Evolutionary conservation across 495 filamentous ascomycete genomes (phyloP).

Genomic region (Aspergillus coremiiformis): DNA sequence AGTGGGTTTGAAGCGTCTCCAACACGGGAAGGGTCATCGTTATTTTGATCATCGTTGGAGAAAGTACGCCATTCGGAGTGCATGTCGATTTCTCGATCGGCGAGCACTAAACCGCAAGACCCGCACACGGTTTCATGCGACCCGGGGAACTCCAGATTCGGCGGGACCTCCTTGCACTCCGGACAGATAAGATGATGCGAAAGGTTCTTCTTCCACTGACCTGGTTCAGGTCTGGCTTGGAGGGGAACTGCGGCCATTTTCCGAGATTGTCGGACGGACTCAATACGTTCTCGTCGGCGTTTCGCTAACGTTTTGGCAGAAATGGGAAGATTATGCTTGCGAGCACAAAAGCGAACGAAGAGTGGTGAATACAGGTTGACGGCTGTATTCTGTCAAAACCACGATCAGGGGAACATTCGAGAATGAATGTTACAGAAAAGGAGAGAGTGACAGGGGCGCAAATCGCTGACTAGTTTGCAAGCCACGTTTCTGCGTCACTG

Average conservation of each 20-base stretch:
- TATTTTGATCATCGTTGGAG: constrained; percentile 91
- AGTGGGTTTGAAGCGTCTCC: constrained; percentile 84
- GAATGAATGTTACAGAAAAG: constrained; percentile 3
- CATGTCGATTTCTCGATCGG: constrained; percentile 85
- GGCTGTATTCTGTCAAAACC: constrained; percentile 24
- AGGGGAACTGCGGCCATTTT: constrained; percentile 36
- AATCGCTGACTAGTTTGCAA: constrained; percentile 16
- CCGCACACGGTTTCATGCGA: constrained; percentile 88
- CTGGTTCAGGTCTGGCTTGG: constrained; percentile 19
- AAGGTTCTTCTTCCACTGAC: constrained; percentile 65
- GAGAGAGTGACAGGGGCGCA: constrained; percentile 19
- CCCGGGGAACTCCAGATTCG: constrained; percentile 90
- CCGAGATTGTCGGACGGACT: constrained; percentile 14
- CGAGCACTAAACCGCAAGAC: constrained; percentile 85
- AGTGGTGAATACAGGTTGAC: constrained; percentile 62
- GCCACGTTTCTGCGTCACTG: constrained; percentile 25
- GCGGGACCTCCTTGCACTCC: constrained; percentile 86
- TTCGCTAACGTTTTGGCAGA: constrained; percentile 36
- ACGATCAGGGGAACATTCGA: not conserved
- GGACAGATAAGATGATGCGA: constrained; percentile 75
- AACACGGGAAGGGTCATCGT: constrained; percentile 95
- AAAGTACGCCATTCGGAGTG: constrained; percentile 98
- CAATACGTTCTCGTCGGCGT: constrained; percentile 22
- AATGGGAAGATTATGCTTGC: constrained; percentile 38
- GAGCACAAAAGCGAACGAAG: constrained; percentile 47